phyloP scores from a whole-genome alignment of 2,329 filamentous ascomycete genomes.

The Pseudomassariella vexata region DNA sequence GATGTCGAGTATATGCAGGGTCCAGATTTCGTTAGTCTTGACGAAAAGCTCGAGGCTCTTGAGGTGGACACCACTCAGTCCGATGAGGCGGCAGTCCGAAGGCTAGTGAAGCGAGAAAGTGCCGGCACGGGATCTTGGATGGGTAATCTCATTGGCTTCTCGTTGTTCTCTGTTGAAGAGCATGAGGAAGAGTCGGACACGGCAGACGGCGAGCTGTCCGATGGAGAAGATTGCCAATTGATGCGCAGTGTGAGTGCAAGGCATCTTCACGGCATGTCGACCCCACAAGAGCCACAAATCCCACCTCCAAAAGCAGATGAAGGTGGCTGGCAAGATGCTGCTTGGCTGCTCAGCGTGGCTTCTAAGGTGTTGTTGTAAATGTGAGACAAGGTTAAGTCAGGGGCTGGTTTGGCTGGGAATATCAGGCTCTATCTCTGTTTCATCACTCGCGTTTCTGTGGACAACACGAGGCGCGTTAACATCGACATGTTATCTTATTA shows the following conservation, averaged over 20 bases:
- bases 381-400: too few species aligned
- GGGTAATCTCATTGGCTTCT: conserved; percentile 52
- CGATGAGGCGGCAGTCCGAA: conserved; percentile 54
- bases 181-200: conserved; percentile 45
- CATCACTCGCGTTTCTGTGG: too few species aligned
- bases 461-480: too few species aligned
- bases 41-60: conserved; percentile 52
- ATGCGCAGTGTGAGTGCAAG: conserved; percentile 31
- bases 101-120: conserved; percentile 48
- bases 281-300: conserved; percentile 35
- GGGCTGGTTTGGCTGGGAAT: background rate
- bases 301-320: conserved; percentile 46
- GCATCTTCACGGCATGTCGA: conserved; percentile 26
- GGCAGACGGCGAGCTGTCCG: conserved; percentile 28
- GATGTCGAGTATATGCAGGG: conserved; percentile 35
- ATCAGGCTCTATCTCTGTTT: background rate
- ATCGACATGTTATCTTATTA: too few species aligned
- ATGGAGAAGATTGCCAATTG: conserved; percentile 29
- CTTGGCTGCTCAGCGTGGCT: conserved; percentile 62
- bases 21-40: conserved; percentile 59
- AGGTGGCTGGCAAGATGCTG: conserved; percentile 61
- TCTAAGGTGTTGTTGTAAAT: conserved; percentile 52
- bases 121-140: conserved; percentile 53
- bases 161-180: conserved; percentile 57
- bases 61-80: conserved; percentile 44